Evolutionary conservation across 2,329 filamentous ascomycete genomes (phyloP), one percentile per base, ranked within the genome.

Genomic region (Phaeosphaeriaceae sp.): DNA sequence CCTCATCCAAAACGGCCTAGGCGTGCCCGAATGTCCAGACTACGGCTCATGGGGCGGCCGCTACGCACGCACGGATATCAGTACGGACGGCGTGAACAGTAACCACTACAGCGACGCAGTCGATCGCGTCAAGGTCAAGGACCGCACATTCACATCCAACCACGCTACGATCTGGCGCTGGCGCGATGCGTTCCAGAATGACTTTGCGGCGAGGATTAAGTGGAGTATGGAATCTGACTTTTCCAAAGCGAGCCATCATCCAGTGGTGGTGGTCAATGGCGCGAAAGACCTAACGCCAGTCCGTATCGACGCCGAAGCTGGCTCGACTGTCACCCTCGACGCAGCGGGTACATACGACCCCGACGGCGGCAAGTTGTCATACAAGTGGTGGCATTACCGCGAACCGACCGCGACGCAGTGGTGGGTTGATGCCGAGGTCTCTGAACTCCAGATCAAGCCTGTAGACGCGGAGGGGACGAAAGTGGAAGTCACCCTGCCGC

Each of bases 121-220:
- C 0, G 79, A 81, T 30, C 67, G 67, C 17, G 78, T 79, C 6
- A 64, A 68, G 13, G 79, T 69, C 9, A 73, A 74, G 26, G 73
- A 74, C 19, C 65, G 63, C 26, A 76, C 66, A 1, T 72, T 77
- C 55, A 77, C 75, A 13, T 78, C 75, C 11, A 84, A 82, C 50
- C 79, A 84, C 22, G 82, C 82, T 2, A 83, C 81, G 0, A 81
- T 85, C 30, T 85, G 84, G 83, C 74, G 83, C n/a, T 86, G 83
- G 84, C 70, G 83, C 15, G 74, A 81, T 53, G 82, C 83, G 0
- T 85, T 81, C 56, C 83, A 85, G 68, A 80, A 81, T 49, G 83
- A 85, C 55, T 85, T 82, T 67, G 83, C 76, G 10, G 84, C 77
- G 23, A 74, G 76, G 24, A 84, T 83, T 65, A 80, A 78, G 65